Evolutionary conservation across 2,329 filamentous ascomycete genomes (phyloP).

Genomic region (Cladosporium halotolerans): DNA sequence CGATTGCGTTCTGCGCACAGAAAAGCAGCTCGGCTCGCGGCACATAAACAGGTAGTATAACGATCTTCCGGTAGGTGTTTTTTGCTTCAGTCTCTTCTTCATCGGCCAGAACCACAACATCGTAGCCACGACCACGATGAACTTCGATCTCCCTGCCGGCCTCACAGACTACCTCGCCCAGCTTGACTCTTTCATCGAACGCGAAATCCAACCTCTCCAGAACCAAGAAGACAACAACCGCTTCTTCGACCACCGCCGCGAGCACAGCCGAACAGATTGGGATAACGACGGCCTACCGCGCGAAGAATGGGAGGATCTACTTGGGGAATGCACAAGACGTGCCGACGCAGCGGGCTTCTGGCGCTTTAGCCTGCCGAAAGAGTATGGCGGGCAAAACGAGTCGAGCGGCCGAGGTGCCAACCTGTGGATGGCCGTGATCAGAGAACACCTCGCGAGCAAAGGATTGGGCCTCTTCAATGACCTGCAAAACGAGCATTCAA

Average conservation of each 20-base stretch:
- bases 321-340: slow-evolving; percentile 43
- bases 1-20: not conserved
- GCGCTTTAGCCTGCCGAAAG: slow-evolving; percentile 50
- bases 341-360: slow-evolving; percentile 57
- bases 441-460: slow-evolving; percentile 54
- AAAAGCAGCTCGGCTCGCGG: not conserved
- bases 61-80: not conserved
- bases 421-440: slow-evolving; percentile 58
- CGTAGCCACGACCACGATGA: slow-evolving; percentile 33
- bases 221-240: slow-evolving; percentile 52
- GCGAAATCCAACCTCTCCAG: slow-evolving; percentile 50
- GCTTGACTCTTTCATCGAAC: slow-evolving; percentile 54
- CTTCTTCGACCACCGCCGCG: slow-evolving; percentile 61
- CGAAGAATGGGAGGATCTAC: slow-evolving; percentile 53
- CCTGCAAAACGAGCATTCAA: slow-evolving; percentile 57
- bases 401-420: slow-evolving; percentile 43
- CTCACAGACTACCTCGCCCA: slow-evolving; percentile 44
- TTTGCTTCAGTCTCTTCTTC: not conserved
- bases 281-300: slow-evolving; percentile 51
- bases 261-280: slow-evolving; percentile 58
- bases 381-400: slow-evolving; percentile 50
- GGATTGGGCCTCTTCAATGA: slow-evolving; percentile 58
- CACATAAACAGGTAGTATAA: too few relatives aligned
- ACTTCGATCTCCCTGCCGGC: slow-evolving; percentile 50
- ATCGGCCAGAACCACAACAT: not conserved